Evolutionary conservation across 306 rosid species (phyloP).

Genomic region (Arachis stenosperma): DNA sequence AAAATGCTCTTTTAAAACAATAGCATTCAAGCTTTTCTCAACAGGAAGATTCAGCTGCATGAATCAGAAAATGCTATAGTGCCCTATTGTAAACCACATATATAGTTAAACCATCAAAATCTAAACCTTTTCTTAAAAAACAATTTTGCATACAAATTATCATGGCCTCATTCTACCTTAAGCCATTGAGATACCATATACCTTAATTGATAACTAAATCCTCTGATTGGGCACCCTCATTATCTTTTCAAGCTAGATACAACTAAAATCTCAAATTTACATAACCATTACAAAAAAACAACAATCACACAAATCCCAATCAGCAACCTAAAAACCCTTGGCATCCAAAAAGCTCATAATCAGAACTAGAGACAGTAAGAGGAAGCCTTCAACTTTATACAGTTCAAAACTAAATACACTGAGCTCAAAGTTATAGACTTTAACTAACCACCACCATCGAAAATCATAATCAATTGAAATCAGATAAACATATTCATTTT

Average conservation of each 20-base stretch:
- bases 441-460: constrained; percentile 21
- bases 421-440: background rate
- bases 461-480: constrained; percentile 11
- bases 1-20: background rate
- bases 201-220: background rate
- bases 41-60: background rate
- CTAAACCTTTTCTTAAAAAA: background rate
- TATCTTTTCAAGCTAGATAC: background rate
- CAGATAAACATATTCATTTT: background rate
- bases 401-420: constrained; percentile 12
- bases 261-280: background rate
- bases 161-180: background rate
- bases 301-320: constrained; percentile 25
- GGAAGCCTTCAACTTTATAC: background rate
- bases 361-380: background rate
- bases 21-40: background rate
- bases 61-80: background rate
- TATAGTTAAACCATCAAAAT: background rate
- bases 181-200: background rate
- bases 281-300: constrained; percentile 4
- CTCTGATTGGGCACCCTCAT: background rate
- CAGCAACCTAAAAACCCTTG: background rate
- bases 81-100: background rate
- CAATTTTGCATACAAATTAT: no score
- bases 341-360: background rate